Evolutionary conservation across 2,329 filamentous ascomycete species (phyloP).

Genomic region (Aspergillus sp.): DNA sequence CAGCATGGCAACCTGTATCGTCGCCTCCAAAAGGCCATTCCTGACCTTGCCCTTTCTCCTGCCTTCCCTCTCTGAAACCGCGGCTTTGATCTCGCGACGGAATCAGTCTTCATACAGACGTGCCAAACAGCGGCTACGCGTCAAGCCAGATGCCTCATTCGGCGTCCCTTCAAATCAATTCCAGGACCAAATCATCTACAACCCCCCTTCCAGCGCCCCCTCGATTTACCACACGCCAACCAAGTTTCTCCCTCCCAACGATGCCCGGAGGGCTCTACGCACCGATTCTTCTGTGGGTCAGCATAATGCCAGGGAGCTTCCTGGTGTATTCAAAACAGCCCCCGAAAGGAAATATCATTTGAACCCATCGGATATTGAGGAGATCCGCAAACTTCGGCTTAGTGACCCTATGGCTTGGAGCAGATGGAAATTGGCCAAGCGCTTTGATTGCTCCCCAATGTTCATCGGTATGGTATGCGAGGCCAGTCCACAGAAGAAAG

Average conservation of each 20-base stretch:
- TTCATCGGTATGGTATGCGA: constrained; percentile 58
- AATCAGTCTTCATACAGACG: constrained; percentile 48
- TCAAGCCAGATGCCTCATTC: constrained; percentile 51
- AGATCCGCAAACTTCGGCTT: constrained; percentile 53
- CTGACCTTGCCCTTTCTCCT: constrained; percentile 35
- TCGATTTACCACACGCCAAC: constrained; percentile 60
- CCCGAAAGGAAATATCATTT: constrained; percentile 60
- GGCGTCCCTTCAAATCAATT: constrained; percentile 29
- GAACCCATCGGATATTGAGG: constrained; percentile 50
- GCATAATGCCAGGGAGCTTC: constrained; percentile 29
- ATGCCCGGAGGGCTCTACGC: constrained; percentile 49
- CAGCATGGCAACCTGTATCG: constrained; percentile 25
- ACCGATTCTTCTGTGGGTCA: constrained; percentile 21
- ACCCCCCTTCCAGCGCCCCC: constrained; percentile 60
- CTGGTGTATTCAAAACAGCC: constrained; percentile 46
- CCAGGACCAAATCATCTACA: constrained; percentile 58
- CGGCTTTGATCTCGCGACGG: constrained; percentile 30
- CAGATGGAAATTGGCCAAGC: constrained; percentile 54
- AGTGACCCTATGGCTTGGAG: constrained; percentile 58
- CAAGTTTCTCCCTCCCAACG: constrained; percentile 59
- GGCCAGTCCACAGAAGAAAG: constrained; percentile 46
- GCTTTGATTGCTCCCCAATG: constrained; percentile 58
- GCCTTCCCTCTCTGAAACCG: constrained; percentile 31
- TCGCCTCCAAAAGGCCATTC: constrained; percentile 28
- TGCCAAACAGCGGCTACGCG: constrained; percentile 46